Percentiles rank a stretch among this genome's conserved stretches.
phyloP scores from a whole-genome alignment of 192 early-diverging fungal species.

The Pilobolus umbonatus region DNA sequence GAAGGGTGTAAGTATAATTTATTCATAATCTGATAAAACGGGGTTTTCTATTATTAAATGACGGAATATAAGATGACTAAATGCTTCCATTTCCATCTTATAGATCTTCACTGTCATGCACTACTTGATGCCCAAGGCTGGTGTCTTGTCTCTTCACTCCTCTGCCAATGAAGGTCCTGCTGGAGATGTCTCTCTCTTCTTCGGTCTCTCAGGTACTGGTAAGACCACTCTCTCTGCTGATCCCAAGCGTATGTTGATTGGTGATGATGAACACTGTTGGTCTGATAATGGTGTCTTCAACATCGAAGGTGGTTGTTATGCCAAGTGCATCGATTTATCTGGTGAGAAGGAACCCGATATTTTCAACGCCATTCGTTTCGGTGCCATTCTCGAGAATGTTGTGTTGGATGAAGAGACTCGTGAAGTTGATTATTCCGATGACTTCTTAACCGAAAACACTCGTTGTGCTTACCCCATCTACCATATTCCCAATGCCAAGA shows the following conservation, averaged over 20 bases:
- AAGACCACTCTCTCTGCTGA: constrained; percentile 98
- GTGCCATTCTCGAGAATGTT: constrained; percentile 92
- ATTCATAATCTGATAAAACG: not conserved
- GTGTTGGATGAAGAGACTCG: constrained; percentile 72
- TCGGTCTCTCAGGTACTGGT: constrained; percentile 96
- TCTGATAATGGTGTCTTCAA: constrained; percentile 96
- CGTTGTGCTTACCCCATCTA: constrained; percentile 96
- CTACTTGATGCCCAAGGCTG: constrained; percentile 95
- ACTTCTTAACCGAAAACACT: constrained; percentile 89
- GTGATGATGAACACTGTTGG: constrained; percentile 99
- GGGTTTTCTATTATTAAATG: not conserved
- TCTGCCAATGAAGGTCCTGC: constrained; percentile 89
- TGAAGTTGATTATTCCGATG: constrained; percentile 78
- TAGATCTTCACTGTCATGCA: constrained; percentile 96
- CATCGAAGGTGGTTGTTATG: constrained; percentile 99
- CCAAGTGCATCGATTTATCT: constrained; percentile 94
- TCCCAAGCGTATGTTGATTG: constrained; percentile 87
- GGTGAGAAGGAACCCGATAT: constrained; percentile 98
- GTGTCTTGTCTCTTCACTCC: constrained; percentile 86
- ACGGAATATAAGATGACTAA: not conserved
- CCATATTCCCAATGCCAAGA: constrained; percentile 88
- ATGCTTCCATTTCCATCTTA: constrained; percentile 2
- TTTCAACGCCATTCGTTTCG: constrained; percentile 92
- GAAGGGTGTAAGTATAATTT: constrained; percentile 72
- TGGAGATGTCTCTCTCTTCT: constrained; percentile 96